Base-by-base conservation (phyloP, 306 rosid genomes). In the Arachis stenosperma region DNA sequence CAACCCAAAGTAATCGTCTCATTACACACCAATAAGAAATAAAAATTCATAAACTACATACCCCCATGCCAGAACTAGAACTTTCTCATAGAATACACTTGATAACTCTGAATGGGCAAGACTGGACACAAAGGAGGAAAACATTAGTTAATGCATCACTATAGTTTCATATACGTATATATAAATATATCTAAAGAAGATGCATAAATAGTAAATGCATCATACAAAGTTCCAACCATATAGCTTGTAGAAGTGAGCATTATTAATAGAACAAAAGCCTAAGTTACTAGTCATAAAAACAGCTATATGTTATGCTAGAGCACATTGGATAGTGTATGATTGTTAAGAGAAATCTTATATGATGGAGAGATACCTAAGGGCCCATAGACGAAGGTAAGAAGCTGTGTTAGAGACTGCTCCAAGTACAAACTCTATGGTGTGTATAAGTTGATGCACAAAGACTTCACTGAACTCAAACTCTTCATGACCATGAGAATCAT, bases 311-410 rank as follows among this genome's bases (percentile, higher is more conserved):
- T 71, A 60, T 60, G 15, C 39, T 14, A 46, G 59, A 36, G 29
- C 39, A 27, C 61, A 60, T 51, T 13, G 22, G 42, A 29, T 17
- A 9, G 76, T 27, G 17, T n/a, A 42, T 5, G 63, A 9, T 41
- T 41, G 11, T 22, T 64, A 2, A 12, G 14, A 62, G 7, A 41
- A 13, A 64, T 62, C 48, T 6, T 61, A 27, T 61, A 13, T 52
- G 29, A 5, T 11, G 50, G 37, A 71, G 41, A 77, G 88, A 59
- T 81, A 94, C 98, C 98, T 94, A 36, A 94, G 89, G 64, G 97
- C 98, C 98, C 98, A 94, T 15, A 94, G 90, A 74, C 98, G 94
- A 83, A 92, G 98, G 84, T 92, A 92, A 8, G 98, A 92, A 81
- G 98, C 98, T 44, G 98, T 92, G 63, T 92, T 92, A 66, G 98